Conservation (phyloP, 2,329 filamentous ascomycete species). For the Aspergillus nomiae region DNA sequence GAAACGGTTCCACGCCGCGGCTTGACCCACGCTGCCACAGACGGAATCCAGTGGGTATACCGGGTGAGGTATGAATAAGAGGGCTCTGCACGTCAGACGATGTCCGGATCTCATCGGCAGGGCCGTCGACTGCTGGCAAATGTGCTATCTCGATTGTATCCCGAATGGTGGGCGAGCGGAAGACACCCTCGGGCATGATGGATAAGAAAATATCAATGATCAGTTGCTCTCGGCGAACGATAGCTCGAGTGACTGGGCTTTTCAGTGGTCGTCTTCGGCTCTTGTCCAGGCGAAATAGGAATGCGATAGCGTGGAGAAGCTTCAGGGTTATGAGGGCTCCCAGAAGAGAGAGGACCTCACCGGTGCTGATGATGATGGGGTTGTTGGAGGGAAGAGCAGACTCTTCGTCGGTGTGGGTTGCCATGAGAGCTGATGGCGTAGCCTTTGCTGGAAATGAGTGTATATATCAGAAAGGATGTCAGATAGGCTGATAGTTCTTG, state of each 20-base stretch:
- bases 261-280: conserved; percentile 1
- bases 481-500: neutral
- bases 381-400: neutral
- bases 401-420: neutral
- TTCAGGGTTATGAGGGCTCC: conserved; percentile 27
- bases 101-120: neutral
- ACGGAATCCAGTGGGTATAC: neutral
- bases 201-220: conserved; percentile 24
- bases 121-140: neutral
- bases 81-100: neutral
- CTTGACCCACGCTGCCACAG: neutral
- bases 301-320: conserved; percentile 25
- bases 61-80: neutral
- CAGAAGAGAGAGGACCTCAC: conserved; percentile 21
- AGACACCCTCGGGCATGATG: conserved; percentile 16
- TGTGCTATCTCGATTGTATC: neutral
- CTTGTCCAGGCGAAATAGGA: conserved; percentile 16
- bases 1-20: neutral
- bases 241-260: conserved; percentile 16
- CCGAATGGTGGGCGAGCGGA: conserved; percentile 9
- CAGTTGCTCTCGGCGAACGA: conserved; percentile 25
- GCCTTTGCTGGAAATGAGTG: neutral
- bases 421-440: neutral
- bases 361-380: conserved; percentile 10
- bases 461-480: neutral